phyloP scores from a whole-genome alignment of 2,329 filamentous ascomycete species.

The Cladophialophora immunda region DNA sequence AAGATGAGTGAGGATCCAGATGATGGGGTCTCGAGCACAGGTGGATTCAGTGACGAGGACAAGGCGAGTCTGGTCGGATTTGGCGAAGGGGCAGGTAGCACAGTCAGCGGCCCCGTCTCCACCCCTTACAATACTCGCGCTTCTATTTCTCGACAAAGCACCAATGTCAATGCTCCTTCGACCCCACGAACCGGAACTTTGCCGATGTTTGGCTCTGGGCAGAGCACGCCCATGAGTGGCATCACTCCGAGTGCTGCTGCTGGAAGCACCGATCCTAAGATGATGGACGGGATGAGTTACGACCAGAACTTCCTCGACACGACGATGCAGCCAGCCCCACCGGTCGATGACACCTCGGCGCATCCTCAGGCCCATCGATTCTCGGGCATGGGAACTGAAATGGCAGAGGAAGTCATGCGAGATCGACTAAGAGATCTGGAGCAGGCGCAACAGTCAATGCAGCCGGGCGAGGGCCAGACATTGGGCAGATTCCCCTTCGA shows the following conservation, averaged over 20 bases:
- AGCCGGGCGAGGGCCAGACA: constrained; percentile 29
- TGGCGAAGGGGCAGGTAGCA: constrained; percentile 88
- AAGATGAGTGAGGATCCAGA: constrained; percentile 71
- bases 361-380: constrained; percentile 35
- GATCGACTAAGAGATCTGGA: constrained; percentile 66
- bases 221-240: constrained; percentile 54
- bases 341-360: constrained; percentile 49
- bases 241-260: constrained; percentile 55
- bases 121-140: constrained; percentile 60
- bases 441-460: constrained; percentile 36
- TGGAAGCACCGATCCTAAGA: constrained; percentile 64
- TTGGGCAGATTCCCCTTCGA: constrained; percentile 42
- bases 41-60: constrained; percentile 86
- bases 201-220: constrained; percentile 34
- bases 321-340: constrained; percentile 66
- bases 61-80: constrained; percentile 88
- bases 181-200: constrained; percentile 37
- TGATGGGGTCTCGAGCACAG: constrained; percentile 69
- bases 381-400: constrained; percentile 54
- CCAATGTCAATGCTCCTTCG: constrained; percentile 49
- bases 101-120: constrained; percentile 78
- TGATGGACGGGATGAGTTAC: constrained; percentile 74
- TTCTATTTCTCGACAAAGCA: constrained; percentile 46
- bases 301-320: constrained; percentile 71
- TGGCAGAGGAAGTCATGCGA: constrained; percentile 71